Evolutionary conservation across 805 yeast species (phyloP).

Genomic region (Cyberlindnera saturnus): DNA sequence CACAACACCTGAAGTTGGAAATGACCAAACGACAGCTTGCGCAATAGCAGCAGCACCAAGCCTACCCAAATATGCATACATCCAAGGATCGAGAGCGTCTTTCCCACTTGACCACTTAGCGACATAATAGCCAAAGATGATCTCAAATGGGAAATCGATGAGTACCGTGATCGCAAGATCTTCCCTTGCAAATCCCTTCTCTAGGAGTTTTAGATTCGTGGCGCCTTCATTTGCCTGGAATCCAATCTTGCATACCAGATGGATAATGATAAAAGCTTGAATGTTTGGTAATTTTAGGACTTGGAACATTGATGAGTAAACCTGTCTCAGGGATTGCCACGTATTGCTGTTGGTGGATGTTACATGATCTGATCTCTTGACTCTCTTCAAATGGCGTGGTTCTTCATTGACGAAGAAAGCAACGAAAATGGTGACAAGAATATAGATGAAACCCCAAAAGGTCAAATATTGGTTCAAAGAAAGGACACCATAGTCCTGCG

Average conservation of each 20-base stretch:
- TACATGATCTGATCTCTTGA: constrained; percentile 26
- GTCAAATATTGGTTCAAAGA: constrained; percentile 69
- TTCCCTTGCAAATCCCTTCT: constrained; percentile 88
- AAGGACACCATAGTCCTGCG: constrained; percentile 59
- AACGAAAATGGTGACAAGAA: constrained; percentile 59
- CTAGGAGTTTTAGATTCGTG: constrained; percentile 84
- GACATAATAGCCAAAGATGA: constrained; percentile 90
- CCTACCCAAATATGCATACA: constrained; percentile 80
- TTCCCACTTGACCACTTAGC: constrained; percentile 88
- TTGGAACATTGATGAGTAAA: constrained; percentile 59
- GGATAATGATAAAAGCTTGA: constrained; percentile 66
- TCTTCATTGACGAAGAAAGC: constrained; percentile 64
- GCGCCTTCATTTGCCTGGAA: constrained; percentile 96
- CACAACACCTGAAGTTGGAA: constrained; percentile 53
- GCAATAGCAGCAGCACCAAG: constrained; percentile 70
- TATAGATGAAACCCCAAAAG: constrained; percentile 71
- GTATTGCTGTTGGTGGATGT: constrained; percentile 20
- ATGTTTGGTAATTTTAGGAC: constrained; percentile 68
- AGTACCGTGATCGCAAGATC: constrained; percentile 89
- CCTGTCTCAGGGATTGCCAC: constrained; percentile 36
- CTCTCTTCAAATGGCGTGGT: constrained; percentile 40
- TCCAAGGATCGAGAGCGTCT: constrained; percentile 82
- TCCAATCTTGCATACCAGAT: constrained; percentile 79
- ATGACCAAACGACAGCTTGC: constrained; percentile 61
- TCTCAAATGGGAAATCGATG: constrained; percentile 94